Conservation (phyloP, 2,329 filamentous ascomycete species). For the Parastagonospora avenae region DNA sequence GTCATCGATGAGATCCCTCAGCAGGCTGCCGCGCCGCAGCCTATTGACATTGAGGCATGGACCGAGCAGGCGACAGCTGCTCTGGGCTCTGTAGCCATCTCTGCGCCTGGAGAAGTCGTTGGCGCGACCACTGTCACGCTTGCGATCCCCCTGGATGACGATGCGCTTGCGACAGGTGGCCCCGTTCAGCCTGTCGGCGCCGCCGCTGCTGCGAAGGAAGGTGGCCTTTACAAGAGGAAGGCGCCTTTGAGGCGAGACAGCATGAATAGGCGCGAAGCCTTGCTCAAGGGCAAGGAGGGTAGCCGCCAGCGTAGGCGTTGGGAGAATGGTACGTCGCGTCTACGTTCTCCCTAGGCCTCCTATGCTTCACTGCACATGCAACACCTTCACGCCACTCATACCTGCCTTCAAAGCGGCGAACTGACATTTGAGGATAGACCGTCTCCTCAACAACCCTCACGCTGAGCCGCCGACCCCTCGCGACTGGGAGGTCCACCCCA, state of each 20-base stretch:
- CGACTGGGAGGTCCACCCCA: conserved; percentile 84
- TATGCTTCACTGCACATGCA: not conserved
- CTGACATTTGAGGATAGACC: conserved; percentile 62
- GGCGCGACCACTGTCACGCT: conserved; percentile 67
- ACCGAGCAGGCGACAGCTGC: conserved; percentile 53
- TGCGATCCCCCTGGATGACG: conserved; percentile 74
- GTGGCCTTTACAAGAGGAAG: conserved; percentile 58
- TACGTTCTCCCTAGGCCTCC: not conserved
- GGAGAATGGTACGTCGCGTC: conserved; percentile 76
- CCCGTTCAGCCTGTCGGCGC: conserved; percentile 30
- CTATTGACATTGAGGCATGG: conserved; percentile 55
- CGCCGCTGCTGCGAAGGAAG: conserved; percentile 46
- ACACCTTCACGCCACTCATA: not conserved
- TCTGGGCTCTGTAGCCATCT: conserved; percentile 48
- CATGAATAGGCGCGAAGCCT: conserved; percentile 70
- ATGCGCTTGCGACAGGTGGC: conserved; percentile 23
- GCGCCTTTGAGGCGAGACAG: conserved; percentile 65
- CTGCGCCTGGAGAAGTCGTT: conserved; percentile 30
- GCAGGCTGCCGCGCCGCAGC: conserved; percentile 27
- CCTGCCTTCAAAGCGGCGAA: not conserved
- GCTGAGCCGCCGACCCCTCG: conserved; percentile 78
- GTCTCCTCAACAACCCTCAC: conserved; percentile 83
- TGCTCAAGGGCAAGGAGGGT: conserved; percentile 90
- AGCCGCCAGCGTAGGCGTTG: conserved; percentile 78
- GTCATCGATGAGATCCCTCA: conserved; percentile 33